These are phyloP conservation scores for Phlyctochytrium arcticum DNA, from an alignment of 192 early-diverging fungal species.

Conservation along the genomic window DNA sequence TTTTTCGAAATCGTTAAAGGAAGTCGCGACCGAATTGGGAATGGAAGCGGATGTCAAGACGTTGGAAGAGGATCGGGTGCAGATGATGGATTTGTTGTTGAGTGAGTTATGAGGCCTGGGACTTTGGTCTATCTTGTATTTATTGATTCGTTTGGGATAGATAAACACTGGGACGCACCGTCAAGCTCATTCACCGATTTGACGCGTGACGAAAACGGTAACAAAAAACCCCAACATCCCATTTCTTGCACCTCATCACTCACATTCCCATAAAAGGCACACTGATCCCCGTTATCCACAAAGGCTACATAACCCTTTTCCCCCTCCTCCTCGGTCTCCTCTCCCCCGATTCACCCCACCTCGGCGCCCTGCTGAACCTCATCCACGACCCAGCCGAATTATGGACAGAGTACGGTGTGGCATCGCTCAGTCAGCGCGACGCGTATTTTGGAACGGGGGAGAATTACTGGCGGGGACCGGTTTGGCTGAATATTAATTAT, in stretches of 20 bases:
- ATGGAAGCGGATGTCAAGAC: constrained; percentile 54
- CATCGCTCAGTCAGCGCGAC: constrained; percentile 36
- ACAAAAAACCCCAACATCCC: neutral
- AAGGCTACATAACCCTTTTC: constrained; percentile 78
- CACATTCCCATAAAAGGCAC: constrained; percentile 22
- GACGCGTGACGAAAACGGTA: constrained; percentile 50
- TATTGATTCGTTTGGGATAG: constrained; percentile 27
- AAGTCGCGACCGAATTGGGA: constrained; percentile 55
- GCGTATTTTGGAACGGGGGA: constrained; percentile 73
- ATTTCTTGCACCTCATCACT: neutral
- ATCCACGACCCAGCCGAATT: constrained; percentile 72
- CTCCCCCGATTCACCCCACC: constrained; percentile 59
- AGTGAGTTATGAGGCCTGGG: no score
- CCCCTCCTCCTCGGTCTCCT: constrained; percentile 76
- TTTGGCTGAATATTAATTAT: constrained; percentile 94
- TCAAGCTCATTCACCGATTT: constrained; percentile 62
- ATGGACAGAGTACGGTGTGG: constrained; percentile 67
- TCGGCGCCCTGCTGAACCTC: constrained; percentile 71
- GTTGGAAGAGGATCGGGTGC: constrained; percentile 47
- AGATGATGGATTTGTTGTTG: constrained; percentile 44
- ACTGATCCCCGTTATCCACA: constrained; percentile 55
- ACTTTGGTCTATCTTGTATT: no score
- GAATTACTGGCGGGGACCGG: constrained; percentile 92
- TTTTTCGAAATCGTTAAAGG: constrained; percentile 46
- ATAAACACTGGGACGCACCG: constrained; percentile 68